Evolutionary conservation across 176 grass and related monocot genomes (phyloP).

Genomic region (Carex myosuroides): DNA sequence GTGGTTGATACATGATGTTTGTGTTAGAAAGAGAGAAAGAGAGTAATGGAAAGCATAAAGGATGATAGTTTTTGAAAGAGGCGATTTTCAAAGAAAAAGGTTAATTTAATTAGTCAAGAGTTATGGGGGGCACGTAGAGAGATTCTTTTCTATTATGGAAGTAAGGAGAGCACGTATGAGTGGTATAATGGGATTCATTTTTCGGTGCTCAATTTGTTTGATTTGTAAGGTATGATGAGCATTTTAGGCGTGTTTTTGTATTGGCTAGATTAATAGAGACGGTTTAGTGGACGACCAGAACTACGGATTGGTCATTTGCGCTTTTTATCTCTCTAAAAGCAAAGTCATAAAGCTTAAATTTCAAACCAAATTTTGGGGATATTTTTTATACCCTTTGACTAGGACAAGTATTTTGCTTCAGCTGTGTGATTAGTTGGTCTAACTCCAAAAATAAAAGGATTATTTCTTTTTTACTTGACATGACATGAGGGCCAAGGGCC

Average conservation of each 20-base stretch:
- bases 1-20: slow-evolving; percentile 28
- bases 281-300: not conserved
- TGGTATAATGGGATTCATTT: not conserved
- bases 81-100: slow-evolving; percentile 9
- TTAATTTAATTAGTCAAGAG: not conserved
- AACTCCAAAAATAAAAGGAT: not conserved
- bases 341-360: not conserved
- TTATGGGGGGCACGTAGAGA: slow-evolving; percentile 45
- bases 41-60: not conserved
- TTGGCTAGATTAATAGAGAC: not conserved
- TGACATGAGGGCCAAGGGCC: too few species aligned
- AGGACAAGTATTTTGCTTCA: too few species aligned
- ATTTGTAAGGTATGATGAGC: not conserved
- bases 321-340: not conserved
- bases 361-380: not conserved
- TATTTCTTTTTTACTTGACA: too few species aligned
- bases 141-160: not conserved
- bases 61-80: slow-evolving; percentile 18
- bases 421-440: not conserved
- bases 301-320: not conserved
- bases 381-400: not conserved
- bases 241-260: not conserved
- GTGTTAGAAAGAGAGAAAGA: not conserved
- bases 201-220: not conserved
- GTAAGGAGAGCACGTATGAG: slow-evolving; percentile 24